Percentiles rank a stretch among this genome's conserved stretches.
Evolutionary conservation across 75 land plant species (phyloP).

Genomic region (Pinus albicaulis): DNA sequence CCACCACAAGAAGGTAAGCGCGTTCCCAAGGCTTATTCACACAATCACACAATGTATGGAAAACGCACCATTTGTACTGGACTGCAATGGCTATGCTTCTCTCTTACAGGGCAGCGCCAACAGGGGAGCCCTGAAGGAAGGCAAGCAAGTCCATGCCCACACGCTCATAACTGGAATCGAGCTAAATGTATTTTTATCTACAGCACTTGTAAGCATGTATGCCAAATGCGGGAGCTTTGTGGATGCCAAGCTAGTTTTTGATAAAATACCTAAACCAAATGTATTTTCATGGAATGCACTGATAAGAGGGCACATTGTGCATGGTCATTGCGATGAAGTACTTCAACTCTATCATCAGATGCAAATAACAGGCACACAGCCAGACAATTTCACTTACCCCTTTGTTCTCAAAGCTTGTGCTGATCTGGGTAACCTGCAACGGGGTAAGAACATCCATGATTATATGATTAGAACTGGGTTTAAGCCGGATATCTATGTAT

Average conservation of each 20-base stretch:
- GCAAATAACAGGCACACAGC: constrained; percentile 9
- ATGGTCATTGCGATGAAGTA: constrained; percentile 24
- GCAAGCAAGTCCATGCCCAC: neutral
- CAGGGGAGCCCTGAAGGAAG: neutral
- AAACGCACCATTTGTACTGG: too few species aligned
- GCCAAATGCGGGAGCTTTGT: neutral
- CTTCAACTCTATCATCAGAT: constrained; percentile 26
- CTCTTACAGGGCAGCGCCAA: neutral
- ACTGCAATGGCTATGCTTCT: neutral
- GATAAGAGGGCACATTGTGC: constrained; percentile 10
- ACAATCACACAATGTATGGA: too few species aligned
- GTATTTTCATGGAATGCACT: constrained; percentile 10
- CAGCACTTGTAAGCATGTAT: constrained; percentile 1
- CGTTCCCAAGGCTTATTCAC: too few species aligned
- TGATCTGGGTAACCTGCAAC: neutral
- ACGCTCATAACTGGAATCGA: neutral
- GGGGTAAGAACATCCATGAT: constrained; percentile 41
- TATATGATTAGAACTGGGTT: constrained; percentile 33
- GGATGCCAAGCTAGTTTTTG: constrained; percentile 9
- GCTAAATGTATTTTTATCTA: neutral
- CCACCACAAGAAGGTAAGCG: too few species aligned
- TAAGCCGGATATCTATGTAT: constrained; percentile 34
- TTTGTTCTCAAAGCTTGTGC: constrained; percentile 49
- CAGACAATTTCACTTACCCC: constrained; percentile 46
- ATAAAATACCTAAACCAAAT: constrained; percentile 13